Conservation (phyloP, 2,329 filamentous ascomycete genomes). For the Fusarium sp. region DNA sequence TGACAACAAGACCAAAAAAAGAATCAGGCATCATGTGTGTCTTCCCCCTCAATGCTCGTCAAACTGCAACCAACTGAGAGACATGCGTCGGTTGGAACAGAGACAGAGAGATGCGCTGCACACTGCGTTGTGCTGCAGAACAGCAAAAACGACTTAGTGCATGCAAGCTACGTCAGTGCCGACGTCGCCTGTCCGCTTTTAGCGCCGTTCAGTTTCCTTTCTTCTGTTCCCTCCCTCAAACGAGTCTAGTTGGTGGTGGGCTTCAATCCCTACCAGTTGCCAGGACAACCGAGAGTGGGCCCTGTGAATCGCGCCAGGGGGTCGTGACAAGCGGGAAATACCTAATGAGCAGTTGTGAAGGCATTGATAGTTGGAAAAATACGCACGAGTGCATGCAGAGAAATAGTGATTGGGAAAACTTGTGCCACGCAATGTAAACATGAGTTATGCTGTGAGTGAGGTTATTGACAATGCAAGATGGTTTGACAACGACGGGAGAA, state of each 20-base stretch:
- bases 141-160: too few species aligned
- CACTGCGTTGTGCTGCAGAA: not conserved
- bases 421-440: conserved; percentile 33
- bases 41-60: not conserved
- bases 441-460: not conserved
- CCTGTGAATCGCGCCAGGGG: too few species aligned
- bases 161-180: conserved; percentile 39
- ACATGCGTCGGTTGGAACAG: conserved; percentile 20
- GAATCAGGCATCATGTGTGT: not conserved
- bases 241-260: too few species aligned
- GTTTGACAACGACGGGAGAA: not conserved
- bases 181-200: too few species aligned
- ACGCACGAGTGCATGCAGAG: not conserved
- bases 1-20: not conserved
- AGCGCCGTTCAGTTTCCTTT: too few species aligned
- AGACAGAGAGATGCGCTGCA: not conserved
- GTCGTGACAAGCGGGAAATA: too few species aligned
- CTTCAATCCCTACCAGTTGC: too few species aligned
- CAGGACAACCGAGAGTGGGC: too few species aligned
- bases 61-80: conserved; percentile 20
- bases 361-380: not conserved
- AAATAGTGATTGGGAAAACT: conserved; percentile 26
- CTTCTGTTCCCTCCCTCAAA: too few species aligned
- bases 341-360: not conserved
- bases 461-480: not conserved